phyloP scores from a whole-genome alignment of 805 yeast species.

The Wickerhamiella bombiphila region DNA sequence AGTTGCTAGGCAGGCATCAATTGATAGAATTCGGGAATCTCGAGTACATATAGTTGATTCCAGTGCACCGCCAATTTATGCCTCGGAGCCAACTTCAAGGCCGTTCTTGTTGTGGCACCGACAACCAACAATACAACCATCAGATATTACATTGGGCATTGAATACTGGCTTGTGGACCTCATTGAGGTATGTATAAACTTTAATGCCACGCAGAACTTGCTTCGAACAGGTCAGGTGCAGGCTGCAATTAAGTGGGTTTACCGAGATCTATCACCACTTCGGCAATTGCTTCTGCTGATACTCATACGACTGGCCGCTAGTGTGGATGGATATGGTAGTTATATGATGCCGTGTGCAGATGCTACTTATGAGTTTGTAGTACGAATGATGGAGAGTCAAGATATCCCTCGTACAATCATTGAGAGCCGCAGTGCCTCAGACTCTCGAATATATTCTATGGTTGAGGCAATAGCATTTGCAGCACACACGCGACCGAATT shows the following conservation, averaged over 20 bases:
- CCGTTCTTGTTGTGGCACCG: too few relatives aligned
- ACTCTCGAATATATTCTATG: conserved; percentile 3
- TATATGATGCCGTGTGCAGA: neutral
- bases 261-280: conserved; percentile 3
- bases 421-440: conserved; percentile 1
- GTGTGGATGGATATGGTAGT: conserved; percentile 1
- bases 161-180: conserved; percentile 2
- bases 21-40: too few relatives aligned
- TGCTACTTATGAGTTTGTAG: neutral
- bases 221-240: conserved; percentile 5
- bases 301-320: conserved; percentile 11
- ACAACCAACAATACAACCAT: too few relatives aligned
- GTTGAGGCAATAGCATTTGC: conserved; percentile 5
- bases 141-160: too few relatives aligned
- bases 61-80: too few relatives aligned
- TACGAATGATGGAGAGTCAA: neutral
- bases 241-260: neutral
- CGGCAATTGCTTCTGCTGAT: conserved; percentile 20
- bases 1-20: too few relatives aligned
- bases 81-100: too few relatives aligned
- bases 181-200: conserved; percentile 5
- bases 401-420: neutral
- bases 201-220: neutral
- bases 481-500: conserved; percentile 5
- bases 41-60: too few relatives aligned